Percentiles rank a stretch among this genome's conserved stretches.
Conservation (phyloP, 441 rosid species). For the Populus hybrid region DNA sequence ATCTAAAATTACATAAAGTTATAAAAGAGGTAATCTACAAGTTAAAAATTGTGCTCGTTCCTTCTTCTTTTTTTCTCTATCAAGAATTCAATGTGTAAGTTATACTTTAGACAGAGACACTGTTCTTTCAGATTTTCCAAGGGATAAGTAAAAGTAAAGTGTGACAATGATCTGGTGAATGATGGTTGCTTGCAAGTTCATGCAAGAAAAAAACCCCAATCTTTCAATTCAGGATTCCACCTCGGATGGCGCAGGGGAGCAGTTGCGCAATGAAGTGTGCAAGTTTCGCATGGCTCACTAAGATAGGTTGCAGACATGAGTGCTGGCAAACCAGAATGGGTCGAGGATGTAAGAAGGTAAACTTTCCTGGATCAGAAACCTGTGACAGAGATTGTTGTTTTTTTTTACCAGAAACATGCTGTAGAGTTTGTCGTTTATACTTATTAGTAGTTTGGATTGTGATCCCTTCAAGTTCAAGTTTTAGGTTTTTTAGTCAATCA, state of each 20-base stretch:
- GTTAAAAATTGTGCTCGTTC: background rate
- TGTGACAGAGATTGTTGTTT: background rate
- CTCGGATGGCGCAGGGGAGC: conserved; percentile 16
- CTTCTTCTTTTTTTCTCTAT: background rate
- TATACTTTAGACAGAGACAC: background rate
- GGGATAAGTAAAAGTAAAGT: background rate
- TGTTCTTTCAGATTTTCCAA: background rate
- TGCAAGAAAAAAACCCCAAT: conserved; percentile 9
- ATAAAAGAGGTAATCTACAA: background rate
- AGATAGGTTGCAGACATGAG: background rate
- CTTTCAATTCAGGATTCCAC: background rate
- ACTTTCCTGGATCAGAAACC: background rate
- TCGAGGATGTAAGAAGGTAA: background rate
- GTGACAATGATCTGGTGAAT: conserved; percentile 3
- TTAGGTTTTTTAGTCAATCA: too few relatives aligned
- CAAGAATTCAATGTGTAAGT: background rate
- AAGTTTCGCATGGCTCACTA: conserved; percentile 20
- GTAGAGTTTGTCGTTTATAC: too few relatives aligned
- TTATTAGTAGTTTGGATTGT: too few relatives aligned
- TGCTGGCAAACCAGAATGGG: background rate
- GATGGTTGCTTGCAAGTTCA: conserved; percentile 50
- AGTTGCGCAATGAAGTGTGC: conserved; percentile 47
- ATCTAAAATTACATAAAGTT: background rate
- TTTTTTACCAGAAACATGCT: too few relatives aligned
- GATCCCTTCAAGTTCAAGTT: background rate